phyloP scores from a whole-genome alignment of 2,329 filamentous ascomycete species.

The Sarocladium brachiariae region DNA sequence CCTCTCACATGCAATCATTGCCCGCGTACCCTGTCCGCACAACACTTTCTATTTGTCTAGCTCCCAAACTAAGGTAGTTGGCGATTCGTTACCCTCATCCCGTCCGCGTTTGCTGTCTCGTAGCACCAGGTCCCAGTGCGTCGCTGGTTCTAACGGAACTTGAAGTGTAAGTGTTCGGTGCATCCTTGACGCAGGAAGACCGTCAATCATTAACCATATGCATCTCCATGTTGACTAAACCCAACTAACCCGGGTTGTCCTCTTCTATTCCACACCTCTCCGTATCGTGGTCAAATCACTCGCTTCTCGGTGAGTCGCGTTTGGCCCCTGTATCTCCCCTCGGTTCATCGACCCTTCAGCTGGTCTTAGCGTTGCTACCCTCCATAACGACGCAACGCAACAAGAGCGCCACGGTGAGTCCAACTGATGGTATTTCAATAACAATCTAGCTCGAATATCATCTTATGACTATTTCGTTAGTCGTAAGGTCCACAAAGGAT shows the following conservation, averaged over 20 bases:
- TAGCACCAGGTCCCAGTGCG: no score
- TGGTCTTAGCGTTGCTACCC: constrained; percentile 3
- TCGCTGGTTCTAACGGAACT: no score
- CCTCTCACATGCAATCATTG: no score
- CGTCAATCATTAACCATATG: background rate
- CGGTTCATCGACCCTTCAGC: constrained; percentile 4
- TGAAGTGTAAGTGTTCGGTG: background rate
- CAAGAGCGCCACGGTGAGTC: background rate
- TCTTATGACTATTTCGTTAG: no score
- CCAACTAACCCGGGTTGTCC: no score
- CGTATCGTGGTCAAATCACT: background rate
- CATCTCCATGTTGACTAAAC: no score
- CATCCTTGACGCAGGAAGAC: background rate
- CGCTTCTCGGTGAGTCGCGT: background rate
- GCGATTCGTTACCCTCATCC: background rate
- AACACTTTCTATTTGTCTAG: no score
- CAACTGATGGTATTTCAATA: no score
- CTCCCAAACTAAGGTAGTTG: no score
- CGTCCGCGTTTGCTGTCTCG: background rate
- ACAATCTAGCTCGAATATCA: no score
- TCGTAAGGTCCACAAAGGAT: no score
- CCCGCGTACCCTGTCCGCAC: background rate
- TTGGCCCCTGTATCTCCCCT: background rate
- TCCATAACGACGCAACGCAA: background rate
- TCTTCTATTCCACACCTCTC: background rate